These are phyloP conservation scores for Alternaria consortialis DNA, from an alignment of 2,329 filamentous ascomycete species.

Conservation along the genomic window DNA sequence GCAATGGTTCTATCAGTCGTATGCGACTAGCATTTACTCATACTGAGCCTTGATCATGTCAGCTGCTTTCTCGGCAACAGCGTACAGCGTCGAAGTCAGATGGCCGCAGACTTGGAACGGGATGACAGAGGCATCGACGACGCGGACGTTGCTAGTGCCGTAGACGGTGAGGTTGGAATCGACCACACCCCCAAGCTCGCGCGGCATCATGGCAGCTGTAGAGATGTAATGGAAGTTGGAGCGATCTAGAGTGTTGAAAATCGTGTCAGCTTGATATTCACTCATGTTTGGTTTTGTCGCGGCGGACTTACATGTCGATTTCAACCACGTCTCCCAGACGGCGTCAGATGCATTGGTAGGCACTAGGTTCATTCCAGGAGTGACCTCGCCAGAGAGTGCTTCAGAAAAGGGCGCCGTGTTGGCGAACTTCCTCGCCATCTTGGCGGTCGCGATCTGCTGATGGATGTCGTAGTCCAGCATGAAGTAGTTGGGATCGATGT, in stretches of 20 bases:
- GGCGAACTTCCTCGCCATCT: background rate
- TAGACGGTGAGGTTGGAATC: constrained; percentile 1
- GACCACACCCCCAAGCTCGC: constrained; percentile 1
- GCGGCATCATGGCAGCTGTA: constrained; percentile 1
- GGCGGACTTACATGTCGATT: constrained; percentile 2
- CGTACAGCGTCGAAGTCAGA: constrained; percentile 1
- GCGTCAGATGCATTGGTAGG: constrained; percentile 1
- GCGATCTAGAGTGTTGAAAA: background rate
- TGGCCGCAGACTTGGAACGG: constrained; percentile 4
- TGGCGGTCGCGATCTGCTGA: background rate
- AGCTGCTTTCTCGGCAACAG: constrained; percentile 2
- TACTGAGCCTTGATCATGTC: constrained; percentile 3
- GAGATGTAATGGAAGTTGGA: constrained; percentile 2
- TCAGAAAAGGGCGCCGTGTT: constrained; percentile 1
- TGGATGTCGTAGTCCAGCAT: constrained; percentile 4
- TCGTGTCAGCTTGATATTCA: too few species aligned
- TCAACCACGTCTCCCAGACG: background rate
- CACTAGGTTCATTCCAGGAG: background rate
- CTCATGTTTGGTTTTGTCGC: background rate
- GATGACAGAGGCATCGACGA: constrained; percentile 2
- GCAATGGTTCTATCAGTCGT: background rate
- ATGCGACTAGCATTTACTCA: background rate
- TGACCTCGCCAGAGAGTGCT: background rate
- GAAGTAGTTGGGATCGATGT: constrained; percentile 4
- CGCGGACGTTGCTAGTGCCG: constrained; percentile 3